phyloP scores from a whole-genome alignment of 2,329 filamentous ascomycete species.

The Escovopsis sp. region DNA sequence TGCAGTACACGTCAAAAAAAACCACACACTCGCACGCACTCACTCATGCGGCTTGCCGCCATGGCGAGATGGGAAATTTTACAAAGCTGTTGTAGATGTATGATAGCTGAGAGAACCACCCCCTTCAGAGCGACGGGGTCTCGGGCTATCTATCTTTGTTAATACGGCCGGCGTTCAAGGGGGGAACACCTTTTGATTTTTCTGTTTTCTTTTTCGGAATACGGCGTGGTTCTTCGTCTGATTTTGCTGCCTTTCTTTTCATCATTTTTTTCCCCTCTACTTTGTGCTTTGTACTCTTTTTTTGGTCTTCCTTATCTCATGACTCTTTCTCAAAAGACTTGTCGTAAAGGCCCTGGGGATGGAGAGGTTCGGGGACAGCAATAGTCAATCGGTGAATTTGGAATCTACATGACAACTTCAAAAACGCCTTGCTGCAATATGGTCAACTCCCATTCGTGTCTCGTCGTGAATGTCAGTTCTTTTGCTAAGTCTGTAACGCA shows the following conservation, averaged over 20 bases:
- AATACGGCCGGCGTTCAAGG: slow-evolving; percentile 20
- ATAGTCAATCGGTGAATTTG: too few species aligned
- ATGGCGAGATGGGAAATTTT: slow-evolving; percentile 1
- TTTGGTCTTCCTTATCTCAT: slow-evolving; percentile 1
- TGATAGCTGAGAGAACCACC: slow-evolving; percentile 16
- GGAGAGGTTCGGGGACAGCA: too few species aligned
- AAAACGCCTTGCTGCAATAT: too few species aligned
- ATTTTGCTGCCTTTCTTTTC: neutral
- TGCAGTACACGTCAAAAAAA: slow-evolving; percentile 2
- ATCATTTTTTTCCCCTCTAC: neutral
- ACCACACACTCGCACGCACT: too few species aligned
- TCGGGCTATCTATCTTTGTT: slow-evolving; percentile 10
- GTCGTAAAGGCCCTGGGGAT: too few species aligned
- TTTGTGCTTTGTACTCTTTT: slow-evolving; percentile 5
- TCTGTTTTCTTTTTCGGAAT: slow-evolving; percentile 2
- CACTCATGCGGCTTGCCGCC: too few species aligned
- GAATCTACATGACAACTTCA: too few species aligned
- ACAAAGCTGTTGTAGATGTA: slow-evolving; percentile 8
- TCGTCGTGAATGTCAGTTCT: neutral
- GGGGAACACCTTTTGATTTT: slow-evolving; percentile 12
- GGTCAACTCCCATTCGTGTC: neutral
- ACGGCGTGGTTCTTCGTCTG: neutral
- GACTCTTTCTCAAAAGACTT: too few species aligned
- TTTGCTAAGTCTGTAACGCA: too few species aligned
- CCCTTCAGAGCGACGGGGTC: slow-evolving; percentile 8